Evolutionary conservation across 2,329 filamentous ascomycete species (phyloP).

Genomic region (Laburnicola sp.): DNA sequence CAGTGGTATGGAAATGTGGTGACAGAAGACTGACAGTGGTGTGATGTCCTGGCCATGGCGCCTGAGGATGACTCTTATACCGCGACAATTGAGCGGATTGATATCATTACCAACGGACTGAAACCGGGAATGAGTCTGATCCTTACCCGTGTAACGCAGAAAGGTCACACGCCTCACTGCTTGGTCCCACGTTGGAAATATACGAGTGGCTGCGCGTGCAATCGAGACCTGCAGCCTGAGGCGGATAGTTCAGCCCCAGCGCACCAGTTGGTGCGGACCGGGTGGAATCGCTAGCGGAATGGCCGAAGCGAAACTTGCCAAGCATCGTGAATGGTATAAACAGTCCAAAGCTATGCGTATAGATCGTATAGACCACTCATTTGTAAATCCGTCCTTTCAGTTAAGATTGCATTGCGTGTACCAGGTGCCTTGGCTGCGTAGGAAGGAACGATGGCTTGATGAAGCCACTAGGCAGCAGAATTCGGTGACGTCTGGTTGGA

Average conservation of each 20-base stretch:
- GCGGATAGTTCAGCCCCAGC: conserved; percentile 6
- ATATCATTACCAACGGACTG: conserved; percentile 14
- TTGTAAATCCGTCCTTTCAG: conserved; percentile 7
- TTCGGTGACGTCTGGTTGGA: conserved; percentile 33
- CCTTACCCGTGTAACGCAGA: conserved; percentile 29
- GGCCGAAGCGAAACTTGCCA: conserved; percentile 20
- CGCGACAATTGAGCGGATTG: conserved; percentile 11
- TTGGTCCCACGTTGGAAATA: conserved; percentile 20
- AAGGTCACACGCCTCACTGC: conserved; percentile 29
- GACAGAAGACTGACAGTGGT: conserved; percentile 12
- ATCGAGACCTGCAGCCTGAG: too few relatives aligned
- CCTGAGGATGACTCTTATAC: conserved; percentile 34
- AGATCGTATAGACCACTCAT: conserved; percentile 1
- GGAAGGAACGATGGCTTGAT: conserved; percentile 12
- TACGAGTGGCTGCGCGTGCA: conserved; percentile 26
- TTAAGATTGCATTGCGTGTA: conserved; percentile 14
- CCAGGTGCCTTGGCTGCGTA: conserved; percentile 14
- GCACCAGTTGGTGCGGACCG: conserved; percentile 24
- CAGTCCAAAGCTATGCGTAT: conserved; percentile 7
- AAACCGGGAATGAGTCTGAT: conserved; percentile 14
- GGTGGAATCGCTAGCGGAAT: conserved; percentile 25
- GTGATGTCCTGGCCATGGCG: conserved; percentile 15
- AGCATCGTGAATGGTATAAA: conserved; percentile 11
- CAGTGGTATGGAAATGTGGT: conserved; percentile 8
- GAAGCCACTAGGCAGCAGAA: conserved; percentile 38